Conservation (phyloP, 306 rosid species). For the Fagus crenata region DNA sequence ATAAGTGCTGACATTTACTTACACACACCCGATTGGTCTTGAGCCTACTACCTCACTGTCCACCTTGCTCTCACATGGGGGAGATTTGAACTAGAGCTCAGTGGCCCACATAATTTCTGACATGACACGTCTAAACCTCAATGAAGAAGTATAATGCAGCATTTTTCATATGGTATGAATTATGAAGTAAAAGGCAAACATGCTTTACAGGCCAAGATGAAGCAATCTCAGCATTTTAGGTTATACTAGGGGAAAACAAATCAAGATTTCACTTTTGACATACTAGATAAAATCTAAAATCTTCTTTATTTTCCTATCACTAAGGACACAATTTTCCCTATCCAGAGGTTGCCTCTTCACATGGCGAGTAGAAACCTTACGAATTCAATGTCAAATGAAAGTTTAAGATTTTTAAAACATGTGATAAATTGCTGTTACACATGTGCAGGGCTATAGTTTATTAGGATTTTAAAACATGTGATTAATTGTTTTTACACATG, state of each 20-base stretch:
- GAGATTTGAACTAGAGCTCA: too few species aligned
- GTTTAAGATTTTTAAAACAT: background rate
- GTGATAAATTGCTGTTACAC: too few species aligned
- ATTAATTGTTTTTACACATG: too few species aligned
- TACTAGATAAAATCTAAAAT: background rate
- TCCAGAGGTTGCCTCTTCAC: too few species aligned
- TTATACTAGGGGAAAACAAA: background rate
- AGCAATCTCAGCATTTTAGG: background rate
- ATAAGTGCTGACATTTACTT: background rate
- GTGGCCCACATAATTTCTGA: background rate
- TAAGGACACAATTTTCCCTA: background rate
- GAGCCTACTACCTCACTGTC: too few species aligned
- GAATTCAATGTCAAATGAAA: background rate
- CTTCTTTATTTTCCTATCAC: background rate
- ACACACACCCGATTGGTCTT: too few species aligned
- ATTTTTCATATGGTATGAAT: background rate
- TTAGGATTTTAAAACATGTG: background rate
- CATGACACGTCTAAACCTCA: background rate
- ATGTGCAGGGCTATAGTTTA: background rate
- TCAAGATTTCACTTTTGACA: background rate
- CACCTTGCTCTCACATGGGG: too few species aligned
- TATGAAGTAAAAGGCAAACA: background rate
- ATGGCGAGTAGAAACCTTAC: constrained; percentile 4
- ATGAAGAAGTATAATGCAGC: background rate
- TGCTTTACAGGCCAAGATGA: background rate